phyloP scores from a whole-genome alignment of 2,329 filamentous ascomycete species.

The Aspergillus uvarum region DNA sequence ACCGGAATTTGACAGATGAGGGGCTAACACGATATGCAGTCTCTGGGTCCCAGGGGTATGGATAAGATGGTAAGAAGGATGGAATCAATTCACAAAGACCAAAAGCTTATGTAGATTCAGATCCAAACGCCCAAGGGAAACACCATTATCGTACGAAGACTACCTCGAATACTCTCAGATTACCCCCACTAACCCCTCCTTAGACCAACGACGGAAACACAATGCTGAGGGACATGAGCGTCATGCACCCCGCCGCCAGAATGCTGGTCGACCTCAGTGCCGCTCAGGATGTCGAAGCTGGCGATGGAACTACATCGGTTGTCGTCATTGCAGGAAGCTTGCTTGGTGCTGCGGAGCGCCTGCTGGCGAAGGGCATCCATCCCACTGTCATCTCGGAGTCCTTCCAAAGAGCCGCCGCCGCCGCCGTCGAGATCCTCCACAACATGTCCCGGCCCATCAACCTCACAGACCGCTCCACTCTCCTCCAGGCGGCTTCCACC shows the following conservation, averaged over 20 bases:
- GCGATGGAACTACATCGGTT: conserved; percentile 96
- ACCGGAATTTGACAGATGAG: conserved; percentile 29
- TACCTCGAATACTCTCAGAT: conserved; percentile 12
- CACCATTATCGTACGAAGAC: conserved; percentile 72
- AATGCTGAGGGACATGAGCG: conserved; percentile 98
- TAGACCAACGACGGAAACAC: conserved; percentile 97
- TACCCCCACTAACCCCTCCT: conserved; percentile 31
- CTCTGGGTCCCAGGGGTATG: conserved; percentile 94
- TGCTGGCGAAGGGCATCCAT: conserved; percentile 90
- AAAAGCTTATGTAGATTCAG: conserved; percentile 38
- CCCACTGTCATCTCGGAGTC: conserved; percentile 96
- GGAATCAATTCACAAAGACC: neutral
- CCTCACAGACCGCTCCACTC: conserved; percentile 80
- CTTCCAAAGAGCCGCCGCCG: conserved; percentile 90
- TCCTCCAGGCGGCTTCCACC: conserved; percentile 94
- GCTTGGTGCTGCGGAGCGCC: conserved; percentile 85
- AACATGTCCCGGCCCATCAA: conserved; percentile 94
- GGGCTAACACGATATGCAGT: conserved; percentile 52
- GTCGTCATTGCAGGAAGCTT: conserved; percentile 97
- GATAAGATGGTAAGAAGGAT: conserved; percentile 75
- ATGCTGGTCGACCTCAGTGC: conserved; percentile 98
- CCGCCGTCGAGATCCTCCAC: conserved; percentile 85
- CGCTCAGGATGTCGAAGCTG: conserved; percentile 96
- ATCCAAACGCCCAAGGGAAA: conserved; percentile 95
- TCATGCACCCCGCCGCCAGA: conserved; percentile 98